phyloP scores from a whole-genome alignment of 371 early-diverging fungal species.

The Mucor racemosus region DNA sequence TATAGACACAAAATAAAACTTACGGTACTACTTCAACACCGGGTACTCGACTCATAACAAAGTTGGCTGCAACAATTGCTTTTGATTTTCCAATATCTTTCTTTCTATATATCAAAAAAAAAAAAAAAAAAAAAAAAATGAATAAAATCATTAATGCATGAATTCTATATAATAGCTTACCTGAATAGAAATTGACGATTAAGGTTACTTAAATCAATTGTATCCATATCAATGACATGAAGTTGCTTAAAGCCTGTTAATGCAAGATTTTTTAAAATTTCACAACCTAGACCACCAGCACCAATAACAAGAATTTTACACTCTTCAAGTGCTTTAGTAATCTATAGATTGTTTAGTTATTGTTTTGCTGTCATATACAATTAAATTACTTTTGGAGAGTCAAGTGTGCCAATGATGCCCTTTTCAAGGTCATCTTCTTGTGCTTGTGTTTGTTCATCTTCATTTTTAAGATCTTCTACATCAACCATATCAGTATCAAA shows the following conservation, averaged over 20 bases:
- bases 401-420: slow-evolving; percentile 22
- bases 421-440: slow-evolving; percentile 13
- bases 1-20: slow-evolving; percentile 25
- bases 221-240: slow-evolving; percentile 96
- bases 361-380: neutral
- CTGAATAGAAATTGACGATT: slow-evolving; percentile 98
- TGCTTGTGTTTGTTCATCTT: slow-evolving; percentile 12
- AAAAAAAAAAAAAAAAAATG: too few relatives aligned
- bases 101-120: slow-evolving; percentile 44
- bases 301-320: slow-evolving; percentile 80
- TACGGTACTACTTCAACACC: slow-evolving; percentile 84
- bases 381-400: slow-evolving; percentile 17
- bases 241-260: slow-evolving; percentile 87
- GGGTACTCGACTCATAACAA: slow-evolving; percentile 83
- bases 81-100: slow-evolving; percentile 85
- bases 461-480: neutral
- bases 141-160: too few relatives aligned
- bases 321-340: slow-evolving; percentile 30
- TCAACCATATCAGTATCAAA: slow-evolving; percentile 23
- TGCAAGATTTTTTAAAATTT: slow-evolving; percentile 95
- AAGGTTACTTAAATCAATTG: slow-evolving; percentile 97
- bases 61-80: slow-evolving; percentile 88
- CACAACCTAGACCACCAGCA: slow-evolving; percentile 99
- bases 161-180: slow-evolving; percentile 12
- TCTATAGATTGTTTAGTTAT: slow-evolving; percentile 19